Conservation (phyloP, 345 rosid genomes). For the Salix dunnii region DNA sequence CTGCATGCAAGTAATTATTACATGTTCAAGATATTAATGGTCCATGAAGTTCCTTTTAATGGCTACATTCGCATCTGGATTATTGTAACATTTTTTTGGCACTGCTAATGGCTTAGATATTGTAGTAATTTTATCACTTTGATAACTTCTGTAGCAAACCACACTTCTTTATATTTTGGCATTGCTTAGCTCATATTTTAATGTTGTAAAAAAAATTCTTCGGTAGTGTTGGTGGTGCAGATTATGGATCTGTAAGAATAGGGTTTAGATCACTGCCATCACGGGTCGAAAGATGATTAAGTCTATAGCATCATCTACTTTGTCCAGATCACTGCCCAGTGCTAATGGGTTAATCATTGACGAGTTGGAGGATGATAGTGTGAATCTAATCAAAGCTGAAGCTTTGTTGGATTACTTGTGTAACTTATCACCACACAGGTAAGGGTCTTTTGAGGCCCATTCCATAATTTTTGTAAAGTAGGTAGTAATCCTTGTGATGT, state of each 20-base stretch:
- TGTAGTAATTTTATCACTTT: no score
- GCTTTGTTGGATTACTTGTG: conserved; percentile 86
- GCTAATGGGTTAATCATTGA: conserved; percentile 48
- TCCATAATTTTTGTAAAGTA: background rate
- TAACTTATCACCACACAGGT: conserved; percentile 96
- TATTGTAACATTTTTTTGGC: background rate
- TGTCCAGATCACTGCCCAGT: conserved; percentile 48
- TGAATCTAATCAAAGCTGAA: conserved; percentile 63
- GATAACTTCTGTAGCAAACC: background rate
- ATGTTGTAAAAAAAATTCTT: conserved; percentile 11
- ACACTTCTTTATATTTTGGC: background rate
- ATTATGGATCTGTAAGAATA: conserved; percentile 90
- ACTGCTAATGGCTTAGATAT: no score
- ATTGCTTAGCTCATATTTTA: background rate
- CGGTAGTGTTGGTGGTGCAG: conserved; percentile 91
- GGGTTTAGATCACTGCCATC: no score
- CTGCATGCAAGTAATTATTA: background rate
- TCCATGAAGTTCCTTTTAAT: background rate
- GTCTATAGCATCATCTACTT: conserved; percentile 56
- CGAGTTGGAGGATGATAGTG: conserved; percentile 65
- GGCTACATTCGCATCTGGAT: background rate
- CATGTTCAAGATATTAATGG: conserved; percentile 2
- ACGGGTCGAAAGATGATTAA: conserved; percentile 88
- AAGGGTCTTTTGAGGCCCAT: no score
- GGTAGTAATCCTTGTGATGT: background rate